These are phyloP conservation scores for Cyberlindnera euphorbiae DNA, from an alignment of 805 yeast genomes.

Conservation along the genomic window DNA sequence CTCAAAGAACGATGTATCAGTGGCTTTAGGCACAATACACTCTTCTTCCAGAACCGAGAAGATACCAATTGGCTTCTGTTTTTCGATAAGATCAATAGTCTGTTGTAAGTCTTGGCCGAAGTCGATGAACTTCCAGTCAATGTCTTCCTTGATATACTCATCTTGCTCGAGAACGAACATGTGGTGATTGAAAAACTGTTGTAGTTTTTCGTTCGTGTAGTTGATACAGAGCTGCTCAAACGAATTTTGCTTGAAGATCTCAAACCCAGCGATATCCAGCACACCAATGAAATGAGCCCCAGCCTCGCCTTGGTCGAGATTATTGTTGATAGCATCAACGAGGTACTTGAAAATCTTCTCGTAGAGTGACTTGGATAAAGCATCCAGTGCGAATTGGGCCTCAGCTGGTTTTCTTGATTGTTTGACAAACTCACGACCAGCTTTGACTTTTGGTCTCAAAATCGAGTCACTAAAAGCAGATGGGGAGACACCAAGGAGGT, in stretches of 20 bases:
- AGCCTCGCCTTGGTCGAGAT: constrained; percentile 44
- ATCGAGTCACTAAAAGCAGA: constrained; percentile 54
- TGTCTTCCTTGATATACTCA: constrained; percentile 88
- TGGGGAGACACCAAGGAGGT: constrained; percentile 58
- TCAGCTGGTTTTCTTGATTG: constrained; percentile 78
- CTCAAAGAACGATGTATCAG: constrained; percentile 77
- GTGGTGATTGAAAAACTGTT: constrained; percentile 96
- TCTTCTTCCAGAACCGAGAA: constrained; percentile 89
- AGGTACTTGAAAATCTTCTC: constrained; percentile 78
- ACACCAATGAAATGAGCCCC: constrained; percentile 78
- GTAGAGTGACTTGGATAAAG: constrained; percentile 80
- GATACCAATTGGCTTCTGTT: constrained; percentile 67
- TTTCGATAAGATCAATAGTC: constrained; percentile 88
- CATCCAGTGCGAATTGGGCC: constrained; percentile 77
- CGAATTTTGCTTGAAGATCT: constrained; percentile 89
- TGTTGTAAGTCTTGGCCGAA: constrained; percentile 94
- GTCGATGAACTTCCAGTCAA: constrained; percentile 94
- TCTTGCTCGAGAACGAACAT: constrained; percentile 97
- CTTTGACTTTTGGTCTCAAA: constrained; percentile 78
- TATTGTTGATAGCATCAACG: constrained; percentile 70
- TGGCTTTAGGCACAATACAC: constrained; percentile 88
- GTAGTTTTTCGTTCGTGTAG: constrained; percentile 94
- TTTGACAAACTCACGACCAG: constrained; percentile 81
- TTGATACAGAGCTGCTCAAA: constrained; percentile 97
- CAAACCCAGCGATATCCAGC: constrained; percentile 96